Evolutionary conservation across 805 yeast species (phyloP).

Genomic region (Candida tallmaniae): DNA sequence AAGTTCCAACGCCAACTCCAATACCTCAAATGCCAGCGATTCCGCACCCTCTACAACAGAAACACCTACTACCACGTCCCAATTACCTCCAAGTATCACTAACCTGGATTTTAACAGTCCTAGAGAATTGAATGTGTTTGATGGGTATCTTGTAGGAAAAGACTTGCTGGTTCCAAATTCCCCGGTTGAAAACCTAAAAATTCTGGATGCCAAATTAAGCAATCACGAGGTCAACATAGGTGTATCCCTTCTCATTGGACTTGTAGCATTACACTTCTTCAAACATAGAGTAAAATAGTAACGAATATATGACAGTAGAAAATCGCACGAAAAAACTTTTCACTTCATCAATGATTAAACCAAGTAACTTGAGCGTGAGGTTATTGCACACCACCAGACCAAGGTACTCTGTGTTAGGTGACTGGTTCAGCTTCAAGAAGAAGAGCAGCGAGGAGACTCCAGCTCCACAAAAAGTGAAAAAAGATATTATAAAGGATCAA

Average conservation of each 20-base stretch:
- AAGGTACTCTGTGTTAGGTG: constrained; percentile 22
- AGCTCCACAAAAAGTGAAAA: constrained; percentile 15
- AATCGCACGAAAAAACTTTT: background rate
- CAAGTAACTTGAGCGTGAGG: constrained; percentile 3
- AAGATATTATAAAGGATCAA: constrained; percentile 32
- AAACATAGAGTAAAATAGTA: background rate
- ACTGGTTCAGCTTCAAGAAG: constrained; percentile 30
- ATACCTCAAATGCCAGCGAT: constrained; percentile 1
- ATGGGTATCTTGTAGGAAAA: background rate
- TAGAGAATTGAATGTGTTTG: background rate
- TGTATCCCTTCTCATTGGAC: background rate
- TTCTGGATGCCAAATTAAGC: background rate
- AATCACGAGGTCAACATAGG: background rate
- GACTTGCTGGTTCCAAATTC: too few relatives aligned
- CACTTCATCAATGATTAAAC: constrained; percentile 1
- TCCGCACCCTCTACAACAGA: constrained; percentile 9
- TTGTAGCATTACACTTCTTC: background rate
- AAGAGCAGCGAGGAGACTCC: constrained; percentile 5
- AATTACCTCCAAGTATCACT: constrained; percentile 18
- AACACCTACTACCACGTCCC: constrained; percentile 7
- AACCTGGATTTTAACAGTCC: constrained; percentile 9
- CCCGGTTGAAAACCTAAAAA: background rate
- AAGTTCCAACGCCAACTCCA: background rate
- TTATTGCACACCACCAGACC: constrained; percentile 9
- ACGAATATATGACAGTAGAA: background rate